Conservation (phyloP, 1,284 basidiomycete genomes). For the Sanghuangporus weigelae region DNA sequence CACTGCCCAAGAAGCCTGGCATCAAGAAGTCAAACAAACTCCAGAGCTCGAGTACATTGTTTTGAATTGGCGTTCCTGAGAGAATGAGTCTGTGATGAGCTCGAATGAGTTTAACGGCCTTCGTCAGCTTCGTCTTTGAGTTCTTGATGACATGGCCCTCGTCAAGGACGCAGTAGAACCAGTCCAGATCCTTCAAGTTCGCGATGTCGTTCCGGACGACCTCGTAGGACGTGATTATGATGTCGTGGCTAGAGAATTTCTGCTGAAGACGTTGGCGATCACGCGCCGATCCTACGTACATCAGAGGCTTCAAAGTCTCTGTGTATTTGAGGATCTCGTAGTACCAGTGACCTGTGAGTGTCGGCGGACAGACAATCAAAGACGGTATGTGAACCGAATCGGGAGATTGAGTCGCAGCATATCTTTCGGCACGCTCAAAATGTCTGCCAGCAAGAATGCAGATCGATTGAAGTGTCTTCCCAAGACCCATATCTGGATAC, state of each 20-base stretch:
- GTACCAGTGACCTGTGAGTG: slow-evolving; percentile 97
- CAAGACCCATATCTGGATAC: slow-evolving; percentile 89
- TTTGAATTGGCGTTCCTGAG: slow-evolving; percentile 98
- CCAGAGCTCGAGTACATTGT: slow-evolving; percentile 98
- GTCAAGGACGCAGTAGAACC: slow-evolving; percentile 97
- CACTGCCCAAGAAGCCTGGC: slow-evolving; percentile 97
- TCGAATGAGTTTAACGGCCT: slow-evolving; percentile 88
- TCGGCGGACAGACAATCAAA: slow-evolving; percentile 95
- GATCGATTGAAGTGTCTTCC: slow-evolving; percentile 97
- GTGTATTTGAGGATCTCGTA: slow-evolving; percentile 96
- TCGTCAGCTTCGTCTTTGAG: slow-evolving; percentile 95
- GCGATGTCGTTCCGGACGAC: slow-evolving; percentile 93
- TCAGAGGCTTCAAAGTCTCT: slow-evolving; percentile 77
- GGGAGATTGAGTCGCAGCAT: slow-evolving; percentile 64
- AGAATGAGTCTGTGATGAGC: slow-evolving; percentile 93
- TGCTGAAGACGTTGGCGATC: slow-evolving; percentile 73
- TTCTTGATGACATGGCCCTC: slow-evolving; percentile 99
- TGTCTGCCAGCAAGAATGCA: slow-evolving; percentile 96
- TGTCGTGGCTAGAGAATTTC: slow-evolving; percentile 71
- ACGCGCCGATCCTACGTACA: slow-evolving; percentile 88
- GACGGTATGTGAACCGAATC: slow-evolving; percentile 89
- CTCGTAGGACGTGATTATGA: slow-evolving; percentile 97
- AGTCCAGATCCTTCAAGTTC: slow-evolving; percentile 70
- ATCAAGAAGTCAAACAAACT: slow-evolving; percentile 99
- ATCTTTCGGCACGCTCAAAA: slow-evolving; percentile 74